phyloP scores from a whole-genome alignment of 441 rosid genomes.

The Aquilaria agallochum region DNA sequence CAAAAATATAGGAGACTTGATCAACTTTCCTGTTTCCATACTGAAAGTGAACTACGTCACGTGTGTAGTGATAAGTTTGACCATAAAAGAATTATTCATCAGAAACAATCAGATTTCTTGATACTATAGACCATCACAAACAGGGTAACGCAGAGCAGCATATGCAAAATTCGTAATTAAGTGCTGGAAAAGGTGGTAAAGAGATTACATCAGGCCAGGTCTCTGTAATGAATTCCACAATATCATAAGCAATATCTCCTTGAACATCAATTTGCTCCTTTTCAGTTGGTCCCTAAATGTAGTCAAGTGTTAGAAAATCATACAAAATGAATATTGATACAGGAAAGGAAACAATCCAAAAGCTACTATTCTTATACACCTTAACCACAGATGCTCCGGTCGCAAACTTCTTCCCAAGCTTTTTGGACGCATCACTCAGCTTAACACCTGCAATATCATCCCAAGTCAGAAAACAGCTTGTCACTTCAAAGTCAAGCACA shows the following conservation, averaged over 20 bases:
- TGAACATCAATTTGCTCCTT: constrained; percentile 96
- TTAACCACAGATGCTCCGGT: constrained; percentile 95
- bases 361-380: constrained; percentile 33
- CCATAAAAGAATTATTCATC: too few species aligned
- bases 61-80: too few species aligned
- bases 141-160: too few species aligned
- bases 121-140: too few species aligned
- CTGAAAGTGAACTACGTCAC: too few species aligned
- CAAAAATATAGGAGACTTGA: not conserved
- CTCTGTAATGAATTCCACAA: constrained; percentile 79
- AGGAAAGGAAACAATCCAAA: constrained; percentile 3
- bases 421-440: constrained; percentile 88
- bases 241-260: constrained; percentile 83
- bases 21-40: too few species aligned
- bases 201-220: constrained; percentile 80
- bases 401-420: constrained; percentile 93
- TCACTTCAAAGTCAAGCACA: constrained; percentile 2
- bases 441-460: constrained; percentile 55
- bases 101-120: too few species aligned
- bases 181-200: constrained; percentile 3
- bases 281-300: constrained; percentile 80
- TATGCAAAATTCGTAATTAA: too few species aligned
- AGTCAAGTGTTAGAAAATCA: constrained; percentile 11
- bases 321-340: not conserved
- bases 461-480: constrained; percentile 15